Conservation (phyloP, 2,329 filamentous ascomycete species). For the Fusarium siculi region DNA sequence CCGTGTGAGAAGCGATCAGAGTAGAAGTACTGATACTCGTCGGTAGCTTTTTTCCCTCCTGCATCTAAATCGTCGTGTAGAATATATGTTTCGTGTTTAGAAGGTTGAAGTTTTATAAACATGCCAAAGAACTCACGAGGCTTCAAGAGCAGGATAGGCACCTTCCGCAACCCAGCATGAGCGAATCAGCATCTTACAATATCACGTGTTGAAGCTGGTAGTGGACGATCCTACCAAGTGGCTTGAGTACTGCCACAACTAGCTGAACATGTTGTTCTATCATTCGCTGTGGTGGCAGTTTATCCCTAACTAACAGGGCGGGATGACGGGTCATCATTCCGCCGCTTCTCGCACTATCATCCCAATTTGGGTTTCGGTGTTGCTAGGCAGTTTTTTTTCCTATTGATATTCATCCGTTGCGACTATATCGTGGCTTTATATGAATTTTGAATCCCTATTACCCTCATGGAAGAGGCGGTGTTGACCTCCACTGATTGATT, state of each 20-base stretch:
- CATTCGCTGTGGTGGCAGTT: conserved; percentile 36
- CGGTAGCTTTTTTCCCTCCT: not conserved
- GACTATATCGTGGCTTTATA: not conserved
- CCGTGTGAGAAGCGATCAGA: not conserved
- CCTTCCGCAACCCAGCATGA: not conserved
- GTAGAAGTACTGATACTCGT: not conserved
- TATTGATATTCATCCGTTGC: not conserved
- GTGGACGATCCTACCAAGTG: conserved; percentile 24
- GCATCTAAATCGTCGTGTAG: not conserved
- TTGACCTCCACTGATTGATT: not conserved
- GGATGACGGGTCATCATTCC: conserved; percentile 46
- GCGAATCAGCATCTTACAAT: conserved; percentile 34
- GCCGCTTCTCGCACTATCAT: conserved; percentile 42
- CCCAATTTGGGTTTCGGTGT: conserved; percentile 16
- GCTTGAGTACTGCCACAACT: conserved; percentile 25
- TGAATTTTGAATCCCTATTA: not conserved
- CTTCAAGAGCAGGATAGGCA: conserved; percentile 2
- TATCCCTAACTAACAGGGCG: conserved; percentile 3
- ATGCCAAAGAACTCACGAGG: not conserved
- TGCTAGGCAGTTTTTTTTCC: not conserved
- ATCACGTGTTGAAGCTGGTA: conserved; percentile 37
- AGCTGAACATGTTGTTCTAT: conserved; percentile 12
- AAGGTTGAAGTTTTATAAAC: not conserved
- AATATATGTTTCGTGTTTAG: not conserved
- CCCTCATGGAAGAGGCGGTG: not conserved